phyloP scores from a whole-genome alignment of 2,329 filamentous ascomycete genomes.

The Botrytis byssoidea region DNA sequence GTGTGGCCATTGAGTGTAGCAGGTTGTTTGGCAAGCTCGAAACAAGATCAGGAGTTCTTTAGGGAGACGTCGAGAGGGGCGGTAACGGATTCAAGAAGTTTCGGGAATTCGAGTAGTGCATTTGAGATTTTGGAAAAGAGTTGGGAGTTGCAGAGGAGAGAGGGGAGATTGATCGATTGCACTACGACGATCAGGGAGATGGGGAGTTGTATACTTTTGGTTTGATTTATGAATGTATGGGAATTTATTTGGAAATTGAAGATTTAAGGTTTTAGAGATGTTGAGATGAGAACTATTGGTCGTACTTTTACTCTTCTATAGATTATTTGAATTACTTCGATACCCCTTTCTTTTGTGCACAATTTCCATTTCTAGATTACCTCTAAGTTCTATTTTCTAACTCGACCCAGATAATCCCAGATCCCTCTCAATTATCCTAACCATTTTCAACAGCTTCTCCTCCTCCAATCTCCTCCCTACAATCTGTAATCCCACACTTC shows the following conservation, averaged over 20 bases:
- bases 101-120: conserved; percentile 25
- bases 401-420: conserved; percentile 19
- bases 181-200: conserved; percentile 11
- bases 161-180: conserved; percentile 23
- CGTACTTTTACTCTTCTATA: not conserved
- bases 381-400: not conserved
- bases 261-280: too few species aligned
- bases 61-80: not conserved
- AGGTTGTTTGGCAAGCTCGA: conserved; percentile 27
- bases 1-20: conserved; percentile 29
- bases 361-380: not conserved
- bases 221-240: not conserved
- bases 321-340: not conserved
- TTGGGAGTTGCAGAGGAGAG: conserved; percentile 23
- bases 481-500: conserved; percentile 54
- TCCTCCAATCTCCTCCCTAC: conserved; percentile 53
- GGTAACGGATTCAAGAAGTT: conserved; percentile 18
- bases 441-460: conserved; percentile 48
- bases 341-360: not conserved
- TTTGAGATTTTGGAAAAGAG: conserved; percentile 26
- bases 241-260: not conserved
- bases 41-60: conserved; percentile 27
- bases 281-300: not conserved
- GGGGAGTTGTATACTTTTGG: conserved; percentile 23
- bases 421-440: conserved; percentile 32